These are phyloP conservation scores for Geotrichum restrictum DNA, from an alignment of 1,139 yeast species.

Conservation along the genomic window DNA sequence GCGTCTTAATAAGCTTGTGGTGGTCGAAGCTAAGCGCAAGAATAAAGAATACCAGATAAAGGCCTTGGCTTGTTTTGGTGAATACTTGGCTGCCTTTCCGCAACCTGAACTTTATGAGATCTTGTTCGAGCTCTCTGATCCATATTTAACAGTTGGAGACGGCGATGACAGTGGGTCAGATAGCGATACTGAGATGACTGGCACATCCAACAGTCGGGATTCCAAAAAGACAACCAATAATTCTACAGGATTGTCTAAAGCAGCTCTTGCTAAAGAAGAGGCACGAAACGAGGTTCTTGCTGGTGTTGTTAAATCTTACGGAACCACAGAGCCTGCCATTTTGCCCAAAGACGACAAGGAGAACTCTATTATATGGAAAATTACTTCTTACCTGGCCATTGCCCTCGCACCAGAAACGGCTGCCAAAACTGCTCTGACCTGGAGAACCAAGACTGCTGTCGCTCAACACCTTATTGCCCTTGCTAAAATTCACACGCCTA, in stretches of 20 bases:
- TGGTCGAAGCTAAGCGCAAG: constrained; percentile 62
- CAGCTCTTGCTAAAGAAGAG: constrained; percentile 40
- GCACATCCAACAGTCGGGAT: not conserved
- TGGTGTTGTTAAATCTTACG: constrained; percentile 28
- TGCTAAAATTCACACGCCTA: constrained; percentile 6
- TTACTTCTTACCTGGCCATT: constrained; percentile 5
- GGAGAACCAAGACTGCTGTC: constrained; percentile 4
- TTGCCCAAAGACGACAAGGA: not conserved
- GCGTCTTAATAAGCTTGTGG: constrained; percentile 45
- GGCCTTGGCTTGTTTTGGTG: constrained; percentile 32
- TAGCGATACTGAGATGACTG: constrained; percentile 30
- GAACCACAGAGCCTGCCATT: not conserved
- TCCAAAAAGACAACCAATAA: not conserved
- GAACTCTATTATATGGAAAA: constrained; percentile 3
- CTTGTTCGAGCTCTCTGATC: constrained; percentile 37
- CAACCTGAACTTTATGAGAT: constrained; percentile 38
- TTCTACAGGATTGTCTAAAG: constrained; percentile 21
- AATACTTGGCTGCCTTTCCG: constrained; percentile 30
- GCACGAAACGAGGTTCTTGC: constrained; percentile 38
- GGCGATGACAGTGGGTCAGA: constrained; percentile 31
- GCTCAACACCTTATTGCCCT: constrained; percentile 7
- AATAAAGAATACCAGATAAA: constrained; percentile 59
- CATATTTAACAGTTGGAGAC: constrained; percentile 25
- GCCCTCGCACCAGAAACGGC: constrained; percentile 11
- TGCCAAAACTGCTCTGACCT: constrained; percentile 1